Conservation (phyloP, 768 basidiomycete species). For the Mycena metata region DNA sequence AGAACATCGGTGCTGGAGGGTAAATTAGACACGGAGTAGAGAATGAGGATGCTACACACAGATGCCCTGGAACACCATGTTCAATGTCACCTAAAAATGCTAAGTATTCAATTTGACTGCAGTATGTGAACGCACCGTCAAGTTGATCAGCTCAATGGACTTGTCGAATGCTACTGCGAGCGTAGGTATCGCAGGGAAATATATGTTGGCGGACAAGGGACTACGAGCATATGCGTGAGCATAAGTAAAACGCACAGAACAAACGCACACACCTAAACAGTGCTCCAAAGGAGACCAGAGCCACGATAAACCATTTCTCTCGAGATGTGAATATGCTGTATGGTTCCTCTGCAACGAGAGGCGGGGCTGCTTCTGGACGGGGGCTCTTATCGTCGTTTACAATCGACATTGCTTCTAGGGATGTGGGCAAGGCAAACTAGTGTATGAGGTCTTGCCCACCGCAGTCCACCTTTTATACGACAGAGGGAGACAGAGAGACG, state of each 20-base stretch:
- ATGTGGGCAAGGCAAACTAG: too few species aligned
- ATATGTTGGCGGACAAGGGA: constrained; percentile 82
- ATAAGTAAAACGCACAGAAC: too few species aligned
- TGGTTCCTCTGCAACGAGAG: constrained; percentile 15
- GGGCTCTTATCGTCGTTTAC: not conserved
- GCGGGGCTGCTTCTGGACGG: not conserved
- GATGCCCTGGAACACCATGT: constrained; percentile 77
- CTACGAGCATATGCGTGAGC: constrained; percentile 46
- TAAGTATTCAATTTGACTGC: too few species aligned
- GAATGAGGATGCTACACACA: constrained; percentile 22
- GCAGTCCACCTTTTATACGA: too few species aligned
- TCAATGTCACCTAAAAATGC: constrained; percentile 66
- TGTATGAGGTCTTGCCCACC: too few species aligned
- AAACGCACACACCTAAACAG: constrained; percentile 36
- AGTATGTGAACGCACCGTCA: constrained; percentile 63
- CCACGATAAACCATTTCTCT: constrained; percentile 42
- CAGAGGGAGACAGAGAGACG: too few species aligned
- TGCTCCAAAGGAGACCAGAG: constrained; percentile 35
- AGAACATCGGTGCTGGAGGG: constrained; percentile 64
- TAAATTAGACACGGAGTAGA: too few species aligned
- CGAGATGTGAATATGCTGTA: constrained; percentile 37
- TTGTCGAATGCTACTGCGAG: constrained; percentile 74
- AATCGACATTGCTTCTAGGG: not conserved
- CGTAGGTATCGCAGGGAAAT: constrained; percentile 84
- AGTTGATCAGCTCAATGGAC: constrained; percentile 79